These are phyloP conservation scores for Atkinsonella texensis DNA, from an alignment of 2,329 filamentous ascomycete species.

Conservation along the genomic window DNA sequence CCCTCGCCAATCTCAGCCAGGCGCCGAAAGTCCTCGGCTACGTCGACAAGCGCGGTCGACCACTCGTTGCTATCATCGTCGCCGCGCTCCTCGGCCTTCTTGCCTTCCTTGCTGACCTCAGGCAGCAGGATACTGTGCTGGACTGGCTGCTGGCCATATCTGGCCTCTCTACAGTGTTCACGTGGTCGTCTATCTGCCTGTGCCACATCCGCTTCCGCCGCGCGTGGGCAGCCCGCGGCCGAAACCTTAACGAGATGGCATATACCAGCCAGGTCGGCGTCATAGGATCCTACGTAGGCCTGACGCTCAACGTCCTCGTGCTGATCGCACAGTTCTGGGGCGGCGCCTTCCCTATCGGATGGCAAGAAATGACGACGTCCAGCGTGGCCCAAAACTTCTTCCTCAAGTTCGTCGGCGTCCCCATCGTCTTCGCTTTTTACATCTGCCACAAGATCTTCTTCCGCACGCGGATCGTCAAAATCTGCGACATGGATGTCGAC, in stretches of 20 bases:
- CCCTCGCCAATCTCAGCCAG: constrained; percentile 77
- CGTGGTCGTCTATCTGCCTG: constrained; percentile 77
- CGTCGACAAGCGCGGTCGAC: constrained; percentile 72
- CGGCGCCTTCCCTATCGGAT: constrained; percentile 63
- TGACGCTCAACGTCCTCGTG: constrained; percentile 63
- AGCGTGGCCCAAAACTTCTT: constrained; percentile 58
- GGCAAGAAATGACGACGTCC: constrained; percentile 27
- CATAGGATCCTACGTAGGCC: constrained; percentile 67
- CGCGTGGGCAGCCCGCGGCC: constrained; percentile 62
- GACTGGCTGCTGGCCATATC: constrained; percentile 70
- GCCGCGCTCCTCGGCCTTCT: constrained; percentile 60
- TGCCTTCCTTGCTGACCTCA: constrained; percentile 57
- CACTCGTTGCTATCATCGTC: constrained; percentile 58
- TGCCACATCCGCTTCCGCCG: constrained; percentile 82
- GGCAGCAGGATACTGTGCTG: constrained; percentile 50
- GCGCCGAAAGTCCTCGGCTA: constrained; percentile 68
- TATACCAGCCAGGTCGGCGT: constrained; percentile 73
- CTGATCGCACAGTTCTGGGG: constrained; percentile 82
- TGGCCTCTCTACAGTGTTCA: constrained; percentile 63
- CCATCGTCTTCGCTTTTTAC: constrained; percentile 58
- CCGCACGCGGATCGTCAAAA: constrained; percentile 53
- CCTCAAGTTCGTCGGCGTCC: constrained; percentile 56
- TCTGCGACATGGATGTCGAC: constrained; percentile 71
- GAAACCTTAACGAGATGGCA: constrained; percentile 63
- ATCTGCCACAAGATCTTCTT: constrained; percentile 64